Percentiles rank a stretch among this genome's conserved stretches.
phyloP scores from a whole-genome alignment of 805 yeast genomes.

The Trichomonascus vanleenenianus region DNA sequence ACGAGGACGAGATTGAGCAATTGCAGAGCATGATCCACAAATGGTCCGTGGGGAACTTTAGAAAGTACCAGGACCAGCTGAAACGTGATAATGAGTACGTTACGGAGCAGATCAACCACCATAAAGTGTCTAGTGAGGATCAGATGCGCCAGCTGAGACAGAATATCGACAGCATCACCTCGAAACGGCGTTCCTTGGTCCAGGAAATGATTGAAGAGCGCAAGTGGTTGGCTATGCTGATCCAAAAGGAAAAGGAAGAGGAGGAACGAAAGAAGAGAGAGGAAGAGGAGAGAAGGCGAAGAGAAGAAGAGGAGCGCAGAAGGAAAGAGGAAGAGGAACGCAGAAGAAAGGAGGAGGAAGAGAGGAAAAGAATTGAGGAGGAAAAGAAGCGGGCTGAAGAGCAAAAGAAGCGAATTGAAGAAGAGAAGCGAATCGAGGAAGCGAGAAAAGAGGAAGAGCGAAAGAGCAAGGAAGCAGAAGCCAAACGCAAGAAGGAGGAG shows the following conservation, averaged over 20 bases:
- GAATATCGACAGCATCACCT: not conserved
- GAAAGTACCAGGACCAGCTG: slow-evolving; percentile 23
- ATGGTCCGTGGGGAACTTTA: slow-evolving; percentile 6
- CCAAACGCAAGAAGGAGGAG: slow-evolving; percentile 20
- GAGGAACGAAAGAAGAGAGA: slow-evolving; percentile 11
- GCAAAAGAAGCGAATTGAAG: slow-evolving; percentile 12
- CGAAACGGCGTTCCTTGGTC: slow-evolving; percentile 1
- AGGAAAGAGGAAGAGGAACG: slow-evolving; percentile 8
- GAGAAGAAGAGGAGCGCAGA: slow-evolving; percentile 16
- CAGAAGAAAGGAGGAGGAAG: slow-evolving; percentile 11
- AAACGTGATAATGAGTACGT: slow-evolving; percentile 1
- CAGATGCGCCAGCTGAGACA: not conserved
- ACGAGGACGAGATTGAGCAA: not conserved
- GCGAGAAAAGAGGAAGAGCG: slow-evolving; percentile 21
- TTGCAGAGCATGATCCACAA: slow-evolving; percentile 30
- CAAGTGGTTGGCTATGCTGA: not conserved
- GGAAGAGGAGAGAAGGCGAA: slow-evolving; percentile 16
- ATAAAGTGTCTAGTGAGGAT: not conserved
- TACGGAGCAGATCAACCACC: not conserved
- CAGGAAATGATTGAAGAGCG: slow-evolving; percentile 1
- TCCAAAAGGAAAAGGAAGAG: slow-evolving; percentile 1
- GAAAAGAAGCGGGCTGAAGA: slow-evolving; percentile 11
- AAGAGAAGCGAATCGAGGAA: slow-evolving; percentile 19
- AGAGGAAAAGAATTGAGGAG: slow-evolving; percentile 15
- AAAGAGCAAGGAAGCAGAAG: slow-evolving; percentile 17